Evolutionary conservation across 805 yeast genomes (phyloP), one percentile per base, ranked within the genome.

Genomic region (Candida montana): DNA sequence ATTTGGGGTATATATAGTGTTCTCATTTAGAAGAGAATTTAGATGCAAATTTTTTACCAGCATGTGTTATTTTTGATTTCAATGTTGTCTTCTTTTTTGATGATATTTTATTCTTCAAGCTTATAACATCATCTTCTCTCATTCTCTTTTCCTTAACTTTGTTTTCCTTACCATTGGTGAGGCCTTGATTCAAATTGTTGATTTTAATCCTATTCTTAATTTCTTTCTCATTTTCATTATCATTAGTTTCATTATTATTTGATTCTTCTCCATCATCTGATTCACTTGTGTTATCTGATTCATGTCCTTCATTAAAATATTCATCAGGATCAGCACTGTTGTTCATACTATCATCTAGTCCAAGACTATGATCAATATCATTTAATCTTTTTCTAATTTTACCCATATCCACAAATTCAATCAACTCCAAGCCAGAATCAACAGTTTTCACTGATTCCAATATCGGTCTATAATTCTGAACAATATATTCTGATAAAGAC

Each of bases 311-410:
- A 23, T 36, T 32, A 2, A 37, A 26, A 13, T 40, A 40, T 20
- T 53, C 53, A 17, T 53, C 57, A 50, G 48, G 19, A 45, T 21
- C 27, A 47, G 42, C 20, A 44, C 51, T 16, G 41, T 46, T 37
- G 15, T 28, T 40, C 12, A 29, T 9, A 19, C 38, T 24, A 6
- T 23, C 31, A 11, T 36, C 44, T 15, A 23, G 19, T 9, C 37
- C 52, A 19, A 45, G 32, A 26, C 49, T 49, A 2, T 36, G 40
- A 39, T 47, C 42, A 42, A 69, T 76, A 40, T 71, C 77, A 52
- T 72, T 72, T 35, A 60, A 4, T 15, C 62, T 13, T 15, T 39
- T 34, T 21, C 39, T 33, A 28, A 27, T 26, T 20, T 35, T 33
- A 6, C 44, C 40, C 59, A 47, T 27, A 5, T 51, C 56, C 26